These are phyloP conservation scores for Yarrowia alimentaria DNA, from an alignment of 805 yeast species.

Conservation along the genomic window DNA sequence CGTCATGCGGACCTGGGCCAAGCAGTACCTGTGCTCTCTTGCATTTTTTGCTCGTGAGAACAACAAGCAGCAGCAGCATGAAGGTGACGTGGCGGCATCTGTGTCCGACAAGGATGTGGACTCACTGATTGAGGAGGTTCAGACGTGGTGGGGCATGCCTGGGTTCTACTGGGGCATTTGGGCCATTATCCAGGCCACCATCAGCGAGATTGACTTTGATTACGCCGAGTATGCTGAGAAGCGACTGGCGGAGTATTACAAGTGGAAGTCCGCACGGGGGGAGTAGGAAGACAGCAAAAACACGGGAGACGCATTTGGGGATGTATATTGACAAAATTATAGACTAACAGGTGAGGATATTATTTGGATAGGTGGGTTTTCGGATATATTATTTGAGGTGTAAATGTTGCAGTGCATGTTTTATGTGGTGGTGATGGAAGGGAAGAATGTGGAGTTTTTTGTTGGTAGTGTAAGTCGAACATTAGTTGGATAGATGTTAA, in stretches of 20 bases:
- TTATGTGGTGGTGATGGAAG: no score
- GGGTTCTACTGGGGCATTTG: constrained; percentile 86
- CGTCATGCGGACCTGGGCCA: constrained; percentile 56
- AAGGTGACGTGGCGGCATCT: no score
- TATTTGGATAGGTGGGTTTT: no score
- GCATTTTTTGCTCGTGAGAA: constrained; percentile 28
- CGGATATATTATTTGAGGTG: no score
- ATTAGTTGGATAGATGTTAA: no score
- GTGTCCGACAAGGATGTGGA: constrained; percentile 41
- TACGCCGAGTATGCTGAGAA: constrained; percentile 58
- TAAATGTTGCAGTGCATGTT: no score
- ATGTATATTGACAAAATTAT: no score
- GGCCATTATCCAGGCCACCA: constrained; percentile 71
- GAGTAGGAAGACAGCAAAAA: background rate
- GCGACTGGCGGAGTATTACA: constrained; percentile 66
- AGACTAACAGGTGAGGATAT: constrained; percentile 1
- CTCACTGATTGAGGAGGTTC: constrained; percentile 54
- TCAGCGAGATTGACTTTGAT: constrained; percentile 70
- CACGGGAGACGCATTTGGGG: no score
- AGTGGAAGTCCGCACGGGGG: constrained; percentile 59
- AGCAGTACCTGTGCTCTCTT: constrained; percentile 49
- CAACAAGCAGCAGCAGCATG: no score
- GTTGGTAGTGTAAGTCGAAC: no score
- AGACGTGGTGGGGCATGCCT: constrained; percentile 68
- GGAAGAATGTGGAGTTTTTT: no score